Percentiles rank a stretch among this genome's conserved stretches.
Evolutionary conservation across 2,329 filamentous ascomycete species (phyloP).

Genomic region (Emergomyces pasteurianus): DNA sequence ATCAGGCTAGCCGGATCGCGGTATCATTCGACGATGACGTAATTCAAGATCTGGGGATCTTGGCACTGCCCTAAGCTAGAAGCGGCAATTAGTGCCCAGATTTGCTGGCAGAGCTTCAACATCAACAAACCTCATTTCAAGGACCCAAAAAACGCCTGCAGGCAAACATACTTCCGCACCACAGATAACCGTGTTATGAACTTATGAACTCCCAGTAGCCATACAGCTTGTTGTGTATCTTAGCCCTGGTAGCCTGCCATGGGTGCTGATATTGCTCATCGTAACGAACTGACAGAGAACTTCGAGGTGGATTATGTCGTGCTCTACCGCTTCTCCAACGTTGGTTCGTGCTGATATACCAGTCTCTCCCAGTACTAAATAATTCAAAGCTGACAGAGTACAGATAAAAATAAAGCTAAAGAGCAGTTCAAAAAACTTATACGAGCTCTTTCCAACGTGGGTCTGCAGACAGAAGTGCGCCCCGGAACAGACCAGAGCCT

Average conservation of each 20-base stretch:
- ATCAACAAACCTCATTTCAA: no score
- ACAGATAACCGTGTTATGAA: neutral
- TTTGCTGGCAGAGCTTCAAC: neutral
- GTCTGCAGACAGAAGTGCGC: constrained; percentile 80
- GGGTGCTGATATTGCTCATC: neutral
- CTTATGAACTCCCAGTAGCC: neutral
- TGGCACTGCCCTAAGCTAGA: neutral
- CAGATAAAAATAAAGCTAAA: constrained; percentile 58
- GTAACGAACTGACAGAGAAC: constrained; percentile 31
- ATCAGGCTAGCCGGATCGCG: neutral
- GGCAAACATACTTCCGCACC: neutral
- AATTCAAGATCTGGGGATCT: neutral
- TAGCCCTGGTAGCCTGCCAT: neutral
- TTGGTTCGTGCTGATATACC: constrained; percentile 38
- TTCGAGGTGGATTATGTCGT: constrained; percentile 81
- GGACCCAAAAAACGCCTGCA: neutral
- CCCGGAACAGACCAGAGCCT: constrained; percentile 63
- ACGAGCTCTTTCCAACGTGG: constrained; percentile 60
- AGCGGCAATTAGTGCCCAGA: neutral
- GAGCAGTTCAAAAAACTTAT: constrained; percentile 68
- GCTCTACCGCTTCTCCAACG: constrained; percentile 58
- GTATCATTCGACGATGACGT: no score
- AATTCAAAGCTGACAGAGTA: constrained; percentile 5
- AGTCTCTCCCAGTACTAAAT: neutral
- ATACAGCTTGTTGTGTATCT: neutral